A percentile compares a stretch with the other conserved stretches of the same genome.
phyloP scores from a whole-genome alignment of 768 basidiomycete genomes.

The Suillus discolor region DNA sequence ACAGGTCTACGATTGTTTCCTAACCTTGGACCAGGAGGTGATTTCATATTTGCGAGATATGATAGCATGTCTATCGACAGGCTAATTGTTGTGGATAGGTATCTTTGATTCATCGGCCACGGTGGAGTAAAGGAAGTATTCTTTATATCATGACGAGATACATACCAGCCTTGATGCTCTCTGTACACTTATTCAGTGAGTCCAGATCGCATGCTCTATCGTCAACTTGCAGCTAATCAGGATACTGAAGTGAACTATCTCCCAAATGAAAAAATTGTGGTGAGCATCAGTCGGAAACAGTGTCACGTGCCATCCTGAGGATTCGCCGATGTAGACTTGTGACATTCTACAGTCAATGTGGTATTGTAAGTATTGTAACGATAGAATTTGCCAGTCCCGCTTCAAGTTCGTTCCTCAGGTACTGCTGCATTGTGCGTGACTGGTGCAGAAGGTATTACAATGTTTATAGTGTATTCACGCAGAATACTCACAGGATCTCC shows the following conservation, averaged over 20 bases:
- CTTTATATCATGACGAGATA: neutral
- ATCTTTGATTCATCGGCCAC: neutral
- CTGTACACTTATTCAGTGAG: neutral
- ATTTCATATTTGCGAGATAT: neutral
- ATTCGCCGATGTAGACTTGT: neutral
- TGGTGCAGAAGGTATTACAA: neutral
- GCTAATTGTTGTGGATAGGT: neutral
- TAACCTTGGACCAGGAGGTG: constrained; percentile 2
- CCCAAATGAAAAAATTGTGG: neutral
- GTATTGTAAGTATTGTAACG: neutral
- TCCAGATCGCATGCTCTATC: neutral
- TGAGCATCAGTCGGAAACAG: neutral
- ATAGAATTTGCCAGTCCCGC: neutral
- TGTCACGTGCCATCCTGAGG: neutral
- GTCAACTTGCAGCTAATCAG: neutral
- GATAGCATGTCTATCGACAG: neutral
- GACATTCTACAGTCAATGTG: neutral
- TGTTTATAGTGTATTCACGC: neutral
- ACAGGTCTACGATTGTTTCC: constrained; percentile 1
- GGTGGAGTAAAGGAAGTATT: neutral
- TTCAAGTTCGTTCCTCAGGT: neutral
- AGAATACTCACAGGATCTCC: neutral
- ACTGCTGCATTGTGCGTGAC: neutral
- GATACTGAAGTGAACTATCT: constrained; percentile 3
- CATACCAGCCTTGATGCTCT: neutral